These are phyloP conservation scores for Pontederia crassipes DNA, from an alignment of 176 grass and related monocot genomes.

Conservation along the genomic window DNA sequence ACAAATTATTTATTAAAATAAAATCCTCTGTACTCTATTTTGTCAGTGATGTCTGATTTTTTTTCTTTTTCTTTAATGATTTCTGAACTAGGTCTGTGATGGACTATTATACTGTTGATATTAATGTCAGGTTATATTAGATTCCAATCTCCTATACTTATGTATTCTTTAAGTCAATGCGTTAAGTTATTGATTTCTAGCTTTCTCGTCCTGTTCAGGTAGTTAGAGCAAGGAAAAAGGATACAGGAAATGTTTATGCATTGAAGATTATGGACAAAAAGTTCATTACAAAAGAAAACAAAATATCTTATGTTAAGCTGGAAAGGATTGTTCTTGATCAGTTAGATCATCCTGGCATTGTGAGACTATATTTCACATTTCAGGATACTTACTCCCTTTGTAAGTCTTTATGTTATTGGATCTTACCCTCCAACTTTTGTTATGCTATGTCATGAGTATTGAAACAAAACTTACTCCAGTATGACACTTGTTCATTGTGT, in stretches of 20 bases:
- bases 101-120: no score
- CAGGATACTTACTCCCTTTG: constrained; percentile 96
- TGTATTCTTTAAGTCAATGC: not conserved
- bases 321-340: constrained; percentile 97
- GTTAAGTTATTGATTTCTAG: not conserved
- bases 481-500: constrained; percentile 14
- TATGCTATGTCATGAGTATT: not conserved
- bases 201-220: constrained; percentile 32
- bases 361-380: constrained; percentile 90
- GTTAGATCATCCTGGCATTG: constrained; percentile 87
- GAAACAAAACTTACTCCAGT: constrained; percentile 3
- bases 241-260: constrained; percentile 78
- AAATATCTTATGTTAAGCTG: constrained; percentile 95
- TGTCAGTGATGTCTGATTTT: no score
- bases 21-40: no score
- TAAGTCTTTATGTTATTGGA: constrained; percentile 24
- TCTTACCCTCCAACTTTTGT: not conserved
- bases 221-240: constrained; percentile 96
- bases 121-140: not conserved
- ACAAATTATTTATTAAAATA: no score
- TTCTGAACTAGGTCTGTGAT: no score
- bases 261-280: constrained; percentile 99
- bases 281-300: constrained; percentile 98
- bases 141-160: not conserved
- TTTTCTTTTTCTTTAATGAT: no score